These are phyloP conservation scores for Sclerotinia trifoliorum DNA, from an alignment of 2,329 filamentous ascomycete genomes.

Conservation along the genomic window DNA sequence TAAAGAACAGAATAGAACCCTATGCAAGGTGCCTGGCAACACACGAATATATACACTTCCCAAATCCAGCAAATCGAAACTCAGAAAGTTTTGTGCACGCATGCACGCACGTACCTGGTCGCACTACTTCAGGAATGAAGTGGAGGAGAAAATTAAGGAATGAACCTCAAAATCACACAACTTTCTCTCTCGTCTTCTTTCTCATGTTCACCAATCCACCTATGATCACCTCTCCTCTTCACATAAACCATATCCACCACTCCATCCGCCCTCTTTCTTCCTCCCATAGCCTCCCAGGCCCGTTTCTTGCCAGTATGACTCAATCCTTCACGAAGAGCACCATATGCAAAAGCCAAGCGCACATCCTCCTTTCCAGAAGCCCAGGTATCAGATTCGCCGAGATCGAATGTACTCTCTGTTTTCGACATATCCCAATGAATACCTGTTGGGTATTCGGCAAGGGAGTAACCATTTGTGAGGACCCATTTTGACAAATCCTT, in stretches of 20 bases:
- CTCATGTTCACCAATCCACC: conserved; percentile 46
- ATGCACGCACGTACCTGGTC: no score
- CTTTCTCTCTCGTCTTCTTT: conserved; percentile 32
- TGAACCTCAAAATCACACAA: conserved; percentile 30
- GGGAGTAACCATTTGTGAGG: conserved; percentile 35
- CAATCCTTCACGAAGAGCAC: conserved; percentile 49
- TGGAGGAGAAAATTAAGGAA: neutral
- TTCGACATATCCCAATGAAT: conserved; percentile 38
- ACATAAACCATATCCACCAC: conserved; percentile 55
- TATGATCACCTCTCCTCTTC: conserved; percentile 51
- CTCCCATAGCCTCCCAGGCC: conserved; percentile 54
- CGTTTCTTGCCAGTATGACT: conserved; percentile 51
- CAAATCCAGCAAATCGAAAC: conserved; percentile 2
- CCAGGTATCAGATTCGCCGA: conserved; percentile 35
- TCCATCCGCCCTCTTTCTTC: conserved; percentile 48
- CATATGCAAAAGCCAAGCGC: conserved; percentile 45
- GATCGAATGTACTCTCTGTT: conserved; percentile 37
- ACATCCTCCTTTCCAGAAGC: conserved; percentile 30
- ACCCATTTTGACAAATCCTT: conserved; percentile 29
- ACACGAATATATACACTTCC: conserved; percentile 1
- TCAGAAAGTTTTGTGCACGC: neutral
- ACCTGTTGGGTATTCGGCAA: conserved; percentile 37
- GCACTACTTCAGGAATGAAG: neutral
- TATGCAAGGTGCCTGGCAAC: neutral
- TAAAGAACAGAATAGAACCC: neutral